A percentile compares a stretch with the other conserved stretches of the same genome.
Evolutionary conservation across 2,329 filamentous ascomycete species (phyloP).

Genomic region (Fusarium falciforme): DNA sequence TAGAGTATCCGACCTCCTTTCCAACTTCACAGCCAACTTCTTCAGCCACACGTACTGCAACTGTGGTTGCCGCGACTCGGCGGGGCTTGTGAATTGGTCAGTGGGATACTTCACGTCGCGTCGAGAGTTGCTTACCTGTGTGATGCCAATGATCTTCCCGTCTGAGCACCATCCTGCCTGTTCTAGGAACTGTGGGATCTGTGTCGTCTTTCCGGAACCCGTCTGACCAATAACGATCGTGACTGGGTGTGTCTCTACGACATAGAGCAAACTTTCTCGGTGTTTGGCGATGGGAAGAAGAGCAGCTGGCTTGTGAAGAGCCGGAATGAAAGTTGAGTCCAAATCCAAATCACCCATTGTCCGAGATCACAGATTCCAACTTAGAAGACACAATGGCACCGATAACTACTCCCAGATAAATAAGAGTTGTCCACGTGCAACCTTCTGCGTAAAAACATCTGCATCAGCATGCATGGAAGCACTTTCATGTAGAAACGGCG

Average conservation of each 20-base stretch:
- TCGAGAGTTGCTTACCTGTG: constrained; percentile 73
- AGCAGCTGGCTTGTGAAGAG: constrained; percentile 85
- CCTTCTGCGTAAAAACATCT: neutral
- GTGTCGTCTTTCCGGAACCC: constrained; percentile 94
- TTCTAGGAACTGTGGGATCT: constrained; percentile 92
- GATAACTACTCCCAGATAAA: neutral
- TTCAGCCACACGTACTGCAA: constrained; percentile 88
- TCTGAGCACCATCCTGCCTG: constrained; percentile 88
- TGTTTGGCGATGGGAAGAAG: constrained; percentile 90
- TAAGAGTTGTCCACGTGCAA: neutral
- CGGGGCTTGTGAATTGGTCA: constrained; percentile 72
- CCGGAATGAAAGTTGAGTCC: constrained; percentile 75
- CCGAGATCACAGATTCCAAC: neutral
- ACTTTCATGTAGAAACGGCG: neutral
- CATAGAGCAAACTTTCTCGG: constrained; percentile 81
- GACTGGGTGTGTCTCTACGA: constrained; percentile 85
- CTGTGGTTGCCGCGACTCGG: constrained; percentile 89
- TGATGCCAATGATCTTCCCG: constrained; percentile 86
- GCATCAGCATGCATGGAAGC: neutral
- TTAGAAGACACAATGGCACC: neutral
- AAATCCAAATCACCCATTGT: constrained; percentile 69
- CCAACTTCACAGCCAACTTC: constrained; percentile 88
- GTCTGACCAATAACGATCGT: constrained; percentile 94
- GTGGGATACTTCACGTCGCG: constrained; percentile 14
- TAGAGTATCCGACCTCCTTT: constrained; percentile 93